Percentiles rank a stretch among this genome's conserved stretches.
These are phyloP conservation scores for Paecilomyces variotii DNA, from an alignment of 2,329 filamentous ascomycete genomes.

Conservation along the genomic window DNA sequence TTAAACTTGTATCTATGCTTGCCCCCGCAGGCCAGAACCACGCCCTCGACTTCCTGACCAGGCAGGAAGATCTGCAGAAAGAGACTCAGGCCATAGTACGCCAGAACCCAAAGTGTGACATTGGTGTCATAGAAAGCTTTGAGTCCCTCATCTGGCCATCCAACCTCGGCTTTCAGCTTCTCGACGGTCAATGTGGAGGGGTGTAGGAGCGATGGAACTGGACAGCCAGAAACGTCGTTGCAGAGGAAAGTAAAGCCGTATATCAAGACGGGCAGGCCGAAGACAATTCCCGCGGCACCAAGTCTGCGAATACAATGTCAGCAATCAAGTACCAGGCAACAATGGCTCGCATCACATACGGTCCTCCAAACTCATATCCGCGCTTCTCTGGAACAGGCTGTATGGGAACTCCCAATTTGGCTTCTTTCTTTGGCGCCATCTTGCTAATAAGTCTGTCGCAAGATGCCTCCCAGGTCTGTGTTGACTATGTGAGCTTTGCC, in stretches of 20 bases:
- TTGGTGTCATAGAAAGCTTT: conserved; percentile 61
- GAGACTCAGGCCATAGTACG: conserved; percentile 70
- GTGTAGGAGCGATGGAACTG: conserved; percentile 68
- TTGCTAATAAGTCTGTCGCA: not conserved
- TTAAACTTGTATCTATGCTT: conserved; percentile 77
- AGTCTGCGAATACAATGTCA: conserved; percentile 43
- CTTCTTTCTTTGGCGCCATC: conserved; percentile 26
- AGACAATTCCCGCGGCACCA: conserved; percentile 69
- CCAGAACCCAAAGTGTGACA: conserved; percentile 61
- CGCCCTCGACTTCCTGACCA: conserved; percentile 62
- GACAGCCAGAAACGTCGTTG: conserved; percentile 89
- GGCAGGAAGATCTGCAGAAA: conserved; percentile 70
- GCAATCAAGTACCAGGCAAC: conserved; percentile 1
- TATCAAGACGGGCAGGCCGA: conserved; percentile 69
- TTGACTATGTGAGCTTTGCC: not conserved
- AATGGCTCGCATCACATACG: conserved; percentile 26
- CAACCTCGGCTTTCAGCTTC: conserved; percentile 68
- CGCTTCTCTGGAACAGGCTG: conserved; percentile 33
- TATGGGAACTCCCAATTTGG: conserved; percentile 22
- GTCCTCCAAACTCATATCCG: conserved; percentile 41
- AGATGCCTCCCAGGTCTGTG: not conserved
- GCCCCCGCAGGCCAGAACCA: conserved; percentile 60
- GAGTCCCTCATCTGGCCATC: conserved; percentile 68
- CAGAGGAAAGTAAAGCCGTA: conserved; percentile 78
- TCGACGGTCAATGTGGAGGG: conserved; percentile 64